phyloP scores from a whole-genome alignment of 805 yeast genomes.

The Citeromyces matritensis region DNA sequence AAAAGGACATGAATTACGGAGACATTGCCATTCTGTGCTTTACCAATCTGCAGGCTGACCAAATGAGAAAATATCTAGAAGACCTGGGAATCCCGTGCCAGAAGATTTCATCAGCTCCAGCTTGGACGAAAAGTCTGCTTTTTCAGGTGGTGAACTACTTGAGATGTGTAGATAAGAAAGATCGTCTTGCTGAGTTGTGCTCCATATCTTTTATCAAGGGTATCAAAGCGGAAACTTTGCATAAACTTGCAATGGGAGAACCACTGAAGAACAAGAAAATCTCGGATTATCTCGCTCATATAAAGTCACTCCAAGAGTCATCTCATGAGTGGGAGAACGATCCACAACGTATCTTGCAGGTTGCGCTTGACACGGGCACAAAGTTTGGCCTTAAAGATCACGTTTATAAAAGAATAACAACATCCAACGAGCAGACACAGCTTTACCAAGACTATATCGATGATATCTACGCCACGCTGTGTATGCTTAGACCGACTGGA shows the following conservation, averaged over 20 bases:
- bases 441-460: slow-evolving; percentile 5
- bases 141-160: slow-evolving; percentile 32
- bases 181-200: slow-evolving; percentile 13
- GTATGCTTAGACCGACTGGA: too few species aligned
- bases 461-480: not conserved
- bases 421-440: slow-evolving; percentile 5
- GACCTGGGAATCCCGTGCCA: slow-evolving; percentile 23
- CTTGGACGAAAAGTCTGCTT: slow-evolving; percentile 32
- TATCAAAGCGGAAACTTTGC: slow-evolving; percentile 4
- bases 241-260: not conserved
- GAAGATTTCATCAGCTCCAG: slow-evolving; percentile 28
- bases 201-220: slow-evolving; percentile 9
- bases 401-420: slow-evolving; percentile 11
- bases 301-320: slow-evolving; percentile 8
- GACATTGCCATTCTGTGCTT: slow-evolving; percentile 32
- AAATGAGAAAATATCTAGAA: slow-evolving; percentile 20
- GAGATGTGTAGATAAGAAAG: slow-evolving; percentile 18
- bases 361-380: slow-evolving; percentile 15
- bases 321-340: slow-evolving; percentile 11
- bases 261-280: slow-evolving; percentile 2
- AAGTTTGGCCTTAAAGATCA: slow-evolving; percentile 18
- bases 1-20: too few species aligned
- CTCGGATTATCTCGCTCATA: slow-evolving; percentile 4
- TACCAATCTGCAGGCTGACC: slow-evolving; percentile 32
- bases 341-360: slow-evolving; percentile 19